Percentiles rank a stretch among this genome's conserved stretches.
Evolutionary conservation across 1,284 basidiomycete species (phyloP).

Genomic region (Calocybe gambosa): DNA sequence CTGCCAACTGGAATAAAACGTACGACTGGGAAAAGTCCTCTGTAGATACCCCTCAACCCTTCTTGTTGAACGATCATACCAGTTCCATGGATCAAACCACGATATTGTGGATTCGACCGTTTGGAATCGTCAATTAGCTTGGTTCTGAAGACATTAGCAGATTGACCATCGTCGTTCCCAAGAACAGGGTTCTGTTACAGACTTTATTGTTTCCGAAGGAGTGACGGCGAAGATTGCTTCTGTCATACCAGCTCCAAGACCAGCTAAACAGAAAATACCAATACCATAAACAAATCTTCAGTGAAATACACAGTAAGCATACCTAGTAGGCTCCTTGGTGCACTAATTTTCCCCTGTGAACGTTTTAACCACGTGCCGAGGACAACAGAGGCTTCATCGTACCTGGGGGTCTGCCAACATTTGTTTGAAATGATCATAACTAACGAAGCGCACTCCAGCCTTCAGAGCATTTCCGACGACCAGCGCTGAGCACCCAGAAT

Average conservation of each 20-base stretch:
- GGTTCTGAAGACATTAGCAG: constrained; percentile 51
- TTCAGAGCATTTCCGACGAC: constrained; percentile 88
- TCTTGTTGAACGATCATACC: constrained; percentile 78
- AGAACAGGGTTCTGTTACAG: constrained; percentile 21
- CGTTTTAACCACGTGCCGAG: constrained; percentile 10
- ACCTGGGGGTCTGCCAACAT: constrained; percentile 81
- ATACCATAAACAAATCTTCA: not conserved
- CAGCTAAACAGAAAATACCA: constrained; percentile 44
- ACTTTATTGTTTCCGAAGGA: constrained; percentile 98
- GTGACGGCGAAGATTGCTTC: constrained; percentile 96
- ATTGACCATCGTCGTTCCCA: not conserved
- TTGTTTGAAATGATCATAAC: constrained; percentile 91
- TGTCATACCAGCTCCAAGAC: constrained; percentile 90
- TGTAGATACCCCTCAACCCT: constrained; percentile 79
- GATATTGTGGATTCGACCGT: constrained; percentile 77
- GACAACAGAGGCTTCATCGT: constrained; percentile 15
- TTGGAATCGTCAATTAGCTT: constrained; percentile 96
- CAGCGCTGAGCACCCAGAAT: constrained; percentile 83
- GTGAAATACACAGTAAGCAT: constrained; percentile 18
- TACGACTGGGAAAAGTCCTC: constrained; percentile 92
- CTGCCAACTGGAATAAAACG: constrained; percentile 23
- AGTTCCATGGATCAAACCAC: constrained; percentile 87
- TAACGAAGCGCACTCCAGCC: constrained; percentile 92
- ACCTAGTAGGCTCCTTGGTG: constrained; percentile 81
- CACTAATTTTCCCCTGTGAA: constrained; percentile 79